Evolutionary conservation across 2,329 filamentous ascomycete genomes (phyloP).

Genomic region (Keithomyces neogunnii): DNA sequence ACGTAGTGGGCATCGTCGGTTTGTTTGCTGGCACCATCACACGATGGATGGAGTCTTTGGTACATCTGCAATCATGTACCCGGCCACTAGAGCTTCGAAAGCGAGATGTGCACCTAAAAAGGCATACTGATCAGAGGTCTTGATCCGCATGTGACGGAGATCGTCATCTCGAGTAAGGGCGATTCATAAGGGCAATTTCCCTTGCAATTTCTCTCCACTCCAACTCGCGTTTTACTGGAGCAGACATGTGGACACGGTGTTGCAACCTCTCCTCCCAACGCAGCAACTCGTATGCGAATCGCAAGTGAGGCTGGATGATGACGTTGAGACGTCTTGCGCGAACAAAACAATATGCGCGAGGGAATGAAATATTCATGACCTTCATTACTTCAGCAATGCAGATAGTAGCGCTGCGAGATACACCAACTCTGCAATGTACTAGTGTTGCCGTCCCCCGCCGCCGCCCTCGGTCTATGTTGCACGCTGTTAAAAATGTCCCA

Average conservation of each 20-base stretch:
- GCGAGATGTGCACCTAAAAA: neutral
- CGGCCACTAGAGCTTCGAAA: neutral
- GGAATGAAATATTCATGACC: conserved; percentile 69
- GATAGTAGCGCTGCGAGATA: conserved; percentile 91
- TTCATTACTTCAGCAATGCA: conserved; percentile 99
- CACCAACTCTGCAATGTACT: conserved; percentile 93
- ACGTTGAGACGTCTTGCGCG: conserved; percentile 88
- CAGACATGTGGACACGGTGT: conserved; percentile 35
- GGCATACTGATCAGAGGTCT: neutral
- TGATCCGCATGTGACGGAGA: neutral
- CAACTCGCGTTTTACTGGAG: conserved; percentile 59
- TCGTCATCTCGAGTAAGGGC: conserved; percentile 68
- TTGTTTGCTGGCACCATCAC: too few species aligned
- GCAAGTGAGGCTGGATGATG: conserved; percentile 93
- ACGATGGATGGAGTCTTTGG: too few species aligned
- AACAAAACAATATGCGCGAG: conserved; percentile 92
- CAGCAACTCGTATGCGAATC: conserved; percentile 89
- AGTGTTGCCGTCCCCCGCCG: conserved; percentile 73
- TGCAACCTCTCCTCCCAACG: conserved; percentile 86
- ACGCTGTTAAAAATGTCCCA: conserved; percentile 3
- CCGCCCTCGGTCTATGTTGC: conserved; percentile 62
- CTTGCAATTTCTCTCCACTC: conserved; percentile 86
- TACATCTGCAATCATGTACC: neutral
- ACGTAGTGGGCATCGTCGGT: too few species aligned
- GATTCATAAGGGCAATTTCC: conserved; percentile 93